These are phyloP conservation scores for Backusella westeae DNA, from an alignment of 192 early-diverging fungal species.

Conservation along the genomic window DNA sequence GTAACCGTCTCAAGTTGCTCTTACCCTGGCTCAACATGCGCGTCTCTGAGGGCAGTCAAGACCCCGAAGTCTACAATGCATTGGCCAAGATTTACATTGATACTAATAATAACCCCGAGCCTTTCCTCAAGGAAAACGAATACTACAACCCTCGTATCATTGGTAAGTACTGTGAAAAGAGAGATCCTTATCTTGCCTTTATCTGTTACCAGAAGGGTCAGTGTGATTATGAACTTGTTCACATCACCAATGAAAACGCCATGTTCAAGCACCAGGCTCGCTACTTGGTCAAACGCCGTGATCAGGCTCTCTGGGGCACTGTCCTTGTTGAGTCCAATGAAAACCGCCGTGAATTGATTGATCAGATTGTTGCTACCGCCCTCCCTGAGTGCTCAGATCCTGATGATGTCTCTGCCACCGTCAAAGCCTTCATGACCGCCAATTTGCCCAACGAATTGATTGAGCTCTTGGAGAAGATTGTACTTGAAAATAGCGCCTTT, in stretches of 20 bases:
- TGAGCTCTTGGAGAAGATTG: slow-evolving; percentile 94
- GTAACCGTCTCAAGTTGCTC: slow-evolving; percentile 94
- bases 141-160: slow-evolving; percentile 89
- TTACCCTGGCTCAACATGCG: slow-evolving; percentile 93
- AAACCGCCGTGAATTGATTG: slow-evolving; percentile 86
- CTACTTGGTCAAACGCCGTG: slow-evolving; percentile 90
- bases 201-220: slow-evolving; percentile 93
- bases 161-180: slow-evolving; percentile 98
- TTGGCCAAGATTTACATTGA: slow-evolving; percentile 99
- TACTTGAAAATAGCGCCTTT: slow-evolving; percentile 90
- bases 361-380: slow-evolving; percentile 90
- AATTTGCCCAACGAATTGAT: slow-evolving; percentile 96
- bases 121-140: slow-evolving; percentile 88
- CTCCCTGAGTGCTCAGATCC: slow-evolving; percentile 95
- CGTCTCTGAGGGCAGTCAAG: slow-evolving; percentile 84
- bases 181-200: slow-evolving; percentile 94
- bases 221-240: slow-evolving; percentile 91
- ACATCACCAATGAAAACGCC: slow-evolving; percentile 95
- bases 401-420: slow-evolving; percentile 96
- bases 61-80: slow-evolving; percentile 94
- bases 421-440: slow-evolving; percentile 98
- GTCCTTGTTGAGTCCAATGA: slow-evolving; percentile 79
- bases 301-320: slow-evolving; percentile 80
- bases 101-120: slow-evolving; percentile 97
- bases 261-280: slow-evolving; percentile 99